Conservation (phyloP, 805 yeast species). For the Lachancea cidri region DNA sequence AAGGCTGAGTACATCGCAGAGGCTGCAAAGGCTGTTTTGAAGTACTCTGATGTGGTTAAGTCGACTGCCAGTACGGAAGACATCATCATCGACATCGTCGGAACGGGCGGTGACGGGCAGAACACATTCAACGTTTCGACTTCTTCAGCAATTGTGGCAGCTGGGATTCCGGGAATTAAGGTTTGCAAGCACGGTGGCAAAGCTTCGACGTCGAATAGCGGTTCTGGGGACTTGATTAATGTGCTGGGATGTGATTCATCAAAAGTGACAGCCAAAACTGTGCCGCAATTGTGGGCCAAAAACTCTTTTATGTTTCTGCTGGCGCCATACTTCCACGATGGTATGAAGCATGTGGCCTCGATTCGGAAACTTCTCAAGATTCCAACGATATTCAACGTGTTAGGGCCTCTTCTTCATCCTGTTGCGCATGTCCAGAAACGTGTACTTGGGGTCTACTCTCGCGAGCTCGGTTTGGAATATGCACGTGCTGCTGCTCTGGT, state of each 20-base stretch:
- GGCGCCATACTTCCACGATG: slow-evolving; percentile 93
- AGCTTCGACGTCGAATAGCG: slow-evolving; percentile 88
- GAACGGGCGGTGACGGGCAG: slow-evolving; percentile 99
- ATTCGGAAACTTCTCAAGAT: slow-evolving; percentile 76
- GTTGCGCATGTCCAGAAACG: slow-evolving; percentile 69
- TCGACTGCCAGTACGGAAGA: slow-evolving; percentile 45
- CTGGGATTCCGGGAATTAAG: slow-evolving; percentile 69
- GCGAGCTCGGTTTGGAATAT: slow-evolving; percentile 71
- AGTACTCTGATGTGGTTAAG: slow-evolving; percentile 55
- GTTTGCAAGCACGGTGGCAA: slow-evolving; percentile 97
- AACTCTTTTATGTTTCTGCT: slow-evolving; percentile 62
- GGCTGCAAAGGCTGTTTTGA: slow-evolving; percentile 72
- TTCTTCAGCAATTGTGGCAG: slow-evolving; percentile 87
- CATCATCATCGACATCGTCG: slow-evolving; percentile 73
- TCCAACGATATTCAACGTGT: slow-evolving; percentile 88
- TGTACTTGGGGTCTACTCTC: slow-evolving; percentile 84
- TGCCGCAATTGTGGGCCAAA: slow-evolving; percentile 46
- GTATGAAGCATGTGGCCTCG: slow-evolving; percentile 77
- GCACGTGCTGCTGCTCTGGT: slow-evolving; percentile 73
- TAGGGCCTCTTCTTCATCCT: slow-evolving; percentile 94
- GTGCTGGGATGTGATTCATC: slow-evolving; percentile 78
- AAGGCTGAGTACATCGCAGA: slow-evolving; percentile 77
- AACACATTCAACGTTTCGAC: slow-evolving; percentile 96
- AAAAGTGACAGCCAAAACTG: slow-evolving; percentile 59
- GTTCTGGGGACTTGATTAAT: slow-evolving; percentile 84